Percentiles rank a stretch among this genome's conserved stretches.
phyloP scores from a whole-genome alignment of 177 flowering plant genomes.

The Vitis hybrid region DNA sequence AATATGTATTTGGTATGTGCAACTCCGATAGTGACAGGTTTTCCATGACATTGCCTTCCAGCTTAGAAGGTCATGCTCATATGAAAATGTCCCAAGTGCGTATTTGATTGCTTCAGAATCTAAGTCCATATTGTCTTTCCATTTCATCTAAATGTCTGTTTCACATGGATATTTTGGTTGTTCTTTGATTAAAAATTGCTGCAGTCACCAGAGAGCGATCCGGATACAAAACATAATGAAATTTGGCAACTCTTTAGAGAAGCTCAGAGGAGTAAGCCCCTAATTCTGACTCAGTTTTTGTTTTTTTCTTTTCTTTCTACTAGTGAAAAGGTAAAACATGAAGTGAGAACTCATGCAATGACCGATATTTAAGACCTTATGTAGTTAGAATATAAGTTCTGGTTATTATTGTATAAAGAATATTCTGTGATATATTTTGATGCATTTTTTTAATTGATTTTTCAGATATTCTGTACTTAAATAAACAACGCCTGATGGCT shows the following conservation, averaged over 20 bases:
- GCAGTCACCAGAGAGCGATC: slow-evolving; percentile 22
- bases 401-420: too few species aligned
- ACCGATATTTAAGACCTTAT: background rate
- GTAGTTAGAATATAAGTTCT: too few species aligned
- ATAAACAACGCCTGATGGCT: slow-evolving; percentile 65
- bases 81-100: slow-evolving; percentile 26
- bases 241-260: slow-evolving; percentile 67
- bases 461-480: slow-evolving; percentile 66
- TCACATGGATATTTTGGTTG: slow-evolving; percentile 5
- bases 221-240: slow-evolving; percentile 31
- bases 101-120: background rate
- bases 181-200: slow-evolving; percentile 14
- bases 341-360: background rate
- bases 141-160: background rate
- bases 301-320: background rate
- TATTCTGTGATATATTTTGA: slow-evolving; percentile 4
- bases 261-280: slow-evolving; percentile 70
- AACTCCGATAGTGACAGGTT: background rate
- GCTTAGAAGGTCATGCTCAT: slow-evolving; percentile 30
- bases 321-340: background rate
- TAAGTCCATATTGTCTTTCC: slow-evolving; percentile 3
- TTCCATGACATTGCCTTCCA: slow-evolving; percentile 9
- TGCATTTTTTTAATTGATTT: slow-evolving; percentile 1
- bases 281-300: background rate
- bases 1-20: background rate